Evolutionary conservation across 768 basidiomycete species (phyloP).

Genomic region (Lactarius sp.): DNA sequence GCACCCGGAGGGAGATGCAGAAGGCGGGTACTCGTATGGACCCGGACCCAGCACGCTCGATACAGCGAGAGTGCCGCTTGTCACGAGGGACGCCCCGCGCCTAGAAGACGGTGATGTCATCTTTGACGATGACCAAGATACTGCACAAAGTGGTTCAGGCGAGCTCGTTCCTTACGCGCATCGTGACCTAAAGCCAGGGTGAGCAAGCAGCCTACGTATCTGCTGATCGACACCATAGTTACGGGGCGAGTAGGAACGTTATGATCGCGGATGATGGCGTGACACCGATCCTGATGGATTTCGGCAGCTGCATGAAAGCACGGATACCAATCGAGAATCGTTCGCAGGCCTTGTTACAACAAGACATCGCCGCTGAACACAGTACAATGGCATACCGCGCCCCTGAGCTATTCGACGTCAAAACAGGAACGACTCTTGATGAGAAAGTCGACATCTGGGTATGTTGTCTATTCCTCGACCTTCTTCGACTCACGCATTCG

Average conservation of each 20-base stretch:
- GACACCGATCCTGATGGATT: conserved; percentile 94
- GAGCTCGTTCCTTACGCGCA: conserved; percentile 86
- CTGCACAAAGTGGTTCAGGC: conserved; percentile 38
- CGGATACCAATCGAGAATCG: conserved; percentile 77
- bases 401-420: conserved; percentile 96
- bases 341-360: conserved; percentile 83
- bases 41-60: conserved; percentile 28
- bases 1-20: conserved; percentile 68
- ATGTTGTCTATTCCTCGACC: conserved; percentile 29
- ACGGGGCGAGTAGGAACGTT: conserved; percentile 59
- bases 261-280: conserved; percentile 91
- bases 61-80: conserved; percentile 47
- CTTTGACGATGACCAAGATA: conserved; percentile 79
- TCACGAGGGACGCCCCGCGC: conserved; percentile 43
- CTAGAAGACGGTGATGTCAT: conserved; percentile 55
- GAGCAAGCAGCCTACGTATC: conserved; percentile 37
- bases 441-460: conserved; percentile 99
- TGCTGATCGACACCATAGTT: neutral
- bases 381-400: conserved; percentile 99
- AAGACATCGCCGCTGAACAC: conserved; percentile 97
- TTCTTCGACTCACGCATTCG: neutral
- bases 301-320: conserved; percentile 88
- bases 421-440: conserved; percentile 79
- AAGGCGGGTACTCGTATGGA: conserved; percentile 71
- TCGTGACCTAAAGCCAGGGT: conserved; percentile 96